phyloP scores from a whole-genome alignment of 208 protist genomes.

The Acanthamoeba triangularis region DNA sequence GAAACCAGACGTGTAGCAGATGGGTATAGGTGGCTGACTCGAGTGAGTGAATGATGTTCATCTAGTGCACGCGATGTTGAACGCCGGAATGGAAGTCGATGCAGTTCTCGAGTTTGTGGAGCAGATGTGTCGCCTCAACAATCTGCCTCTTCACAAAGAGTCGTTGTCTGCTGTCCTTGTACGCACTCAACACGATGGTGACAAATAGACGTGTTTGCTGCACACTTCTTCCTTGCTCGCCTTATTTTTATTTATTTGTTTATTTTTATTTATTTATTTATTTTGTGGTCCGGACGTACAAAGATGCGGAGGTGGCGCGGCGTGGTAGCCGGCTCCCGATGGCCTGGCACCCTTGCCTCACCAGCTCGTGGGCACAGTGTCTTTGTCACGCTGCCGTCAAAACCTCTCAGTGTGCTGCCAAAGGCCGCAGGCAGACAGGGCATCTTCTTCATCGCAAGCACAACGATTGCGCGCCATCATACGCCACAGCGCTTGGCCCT shows the following conservation, averaged over 20 bases:
- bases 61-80: neutral
- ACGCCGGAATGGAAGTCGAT: neutral
- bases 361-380: too few species aligned
- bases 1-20: neutral
- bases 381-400: too few species aligned
- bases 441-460: too few species aligned
- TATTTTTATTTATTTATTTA: constrained; percentile 7
- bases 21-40: neutral
- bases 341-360: neutral
- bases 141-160: neutral
- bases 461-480: too few species aligned
- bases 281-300: neutral
- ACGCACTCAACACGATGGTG: neutral
- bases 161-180: neutral
- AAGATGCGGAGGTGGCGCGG: too few species aligned
- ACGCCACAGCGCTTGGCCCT: neutral
- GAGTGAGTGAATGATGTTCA: neutral
- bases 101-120: constrained; percentile 1
- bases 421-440: too few species aligned
- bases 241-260: neutral
- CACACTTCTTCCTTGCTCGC: neutral
- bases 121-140: constrained; percentile 33
- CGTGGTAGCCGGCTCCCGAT: too few species aligned
- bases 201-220: neutral
- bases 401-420: too few species aligned